Conservation (phyloP, 768 basidiomycete genomes). For the Floccularia luteovirens region DNA sequence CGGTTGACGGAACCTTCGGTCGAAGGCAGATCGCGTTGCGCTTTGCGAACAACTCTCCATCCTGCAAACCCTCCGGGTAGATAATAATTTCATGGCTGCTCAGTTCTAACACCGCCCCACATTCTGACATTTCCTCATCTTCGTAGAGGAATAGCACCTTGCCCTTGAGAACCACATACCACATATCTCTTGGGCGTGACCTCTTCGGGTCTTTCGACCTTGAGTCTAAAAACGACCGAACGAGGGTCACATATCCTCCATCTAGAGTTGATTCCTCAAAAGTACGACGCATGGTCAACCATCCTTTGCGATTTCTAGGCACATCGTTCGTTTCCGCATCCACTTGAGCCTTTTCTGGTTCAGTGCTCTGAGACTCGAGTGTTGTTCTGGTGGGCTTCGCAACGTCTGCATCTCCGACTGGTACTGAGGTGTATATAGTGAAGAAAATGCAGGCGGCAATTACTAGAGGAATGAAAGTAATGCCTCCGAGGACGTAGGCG, state of each 20-base stretch:
- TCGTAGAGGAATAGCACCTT: slow-evolving; percentile 90
- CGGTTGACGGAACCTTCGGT: slow-evolving; percentile 32
- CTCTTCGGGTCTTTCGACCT: slow-evolving; percentile 80
- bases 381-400: slow-evolving; percentile 27
- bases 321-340: slow-evolving; percentile 37
- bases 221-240: slow-evolving; percentile 74
- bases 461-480: slow-evolving; percentile 84
- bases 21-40: slow-evolving; percentile 81
- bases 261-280: slow-evolving; percentile 63
- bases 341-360: slow-evolving; percentile 21
- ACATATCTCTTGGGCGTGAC: slow-evolving; percentile 84
- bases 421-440: slow-evolving; percentile 78
- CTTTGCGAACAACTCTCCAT: slow-evolving; percentile 88
- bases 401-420: slow-evolving; percentile 52
- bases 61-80: slow-evolving; percentile 65
- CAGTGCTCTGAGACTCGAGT: slow-evolving; percentile 16
- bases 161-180: slow-evolving; percentile 89
- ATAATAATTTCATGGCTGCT: slow-evolving; percentile 70
- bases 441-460: slow-evolving; percentile 49
- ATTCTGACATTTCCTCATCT: slow-evolving; percentile 86
- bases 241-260: slow-evolving; percentile 69
- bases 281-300: slow-evolving; percentile 77
- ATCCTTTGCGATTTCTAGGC: slow-evolving; percentile 65
- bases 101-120: slow-evolving; percentile 85
- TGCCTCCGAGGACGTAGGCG: slow-evolving; percentile 83